phyloP scores from a whole-genome alignment of 2,329 filamentous ascomycete genomes.

The Hypocrella siamensis region DNA sequence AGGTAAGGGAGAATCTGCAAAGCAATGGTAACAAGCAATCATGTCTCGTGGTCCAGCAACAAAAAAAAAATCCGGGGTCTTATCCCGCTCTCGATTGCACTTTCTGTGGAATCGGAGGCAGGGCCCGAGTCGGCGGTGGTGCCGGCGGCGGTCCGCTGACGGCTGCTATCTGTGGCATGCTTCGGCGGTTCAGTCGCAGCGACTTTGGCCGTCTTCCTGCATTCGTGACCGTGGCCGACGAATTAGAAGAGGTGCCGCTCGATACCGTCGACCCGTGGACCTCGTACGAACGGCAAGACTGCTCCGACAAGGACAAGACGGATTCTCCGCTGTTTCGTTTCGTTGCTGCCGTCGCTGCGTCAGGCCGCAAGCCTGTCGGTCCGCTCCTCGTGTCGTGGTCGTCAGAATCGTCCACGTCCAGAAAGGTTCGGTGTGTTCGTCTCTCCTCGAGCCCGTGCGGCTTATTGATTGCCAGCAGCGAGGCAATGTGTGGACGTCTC shows the following conservation, averaged over 20 bases:
- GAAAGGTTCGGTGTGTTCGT: constrained; percentile 3
- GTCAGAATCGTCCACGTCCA: constrained; percentile 1
- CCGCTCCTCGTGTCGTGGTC: constrained; percentile 1
- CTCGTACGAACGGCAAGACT: constrained; percentile 8
- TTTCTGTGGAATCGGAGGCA: constrained; percentile 34
- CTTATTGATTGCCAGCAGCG: background rate
- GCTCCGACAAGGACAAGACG: constrained; percentile 12
- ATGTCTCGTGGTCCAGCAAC: background rate
- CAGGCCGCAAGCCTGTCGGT: too few relatives aligned
- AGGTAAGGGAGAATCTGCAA: too few relatives aligned
- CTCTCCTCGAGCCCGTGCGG: background rate
- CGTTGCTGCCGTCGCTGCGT: constrained; percentile 6
- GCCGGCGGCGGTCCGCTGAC: constrained; percentile 33
- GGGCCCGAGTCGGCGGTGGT: constrained; percentile 37
- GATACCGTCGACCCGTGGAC: constrained; percentile 2
- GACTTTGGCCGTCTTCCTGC: constrained; percentile 8
- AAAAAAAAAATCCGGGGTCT: background rate
- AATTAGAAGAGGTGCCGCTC: constrained; percentile 12
- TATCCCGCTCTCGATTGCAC: background rate
- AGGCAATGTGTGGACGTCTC: constrained; percentile 3
- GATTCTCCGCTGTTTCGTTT: constrained; percentile 15
- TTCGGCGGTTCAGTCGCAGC: constrained; percentile 22
- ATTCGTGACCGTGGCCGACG: constrained; percentile 9
- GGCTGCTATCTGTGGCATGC: constrained; percentile 32
- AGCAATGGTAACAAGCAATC: too few relatives aligned